phyloP scores from a whole-genome alignment of 169 alveolate species.

The Plasmodium vivax region DNA sequence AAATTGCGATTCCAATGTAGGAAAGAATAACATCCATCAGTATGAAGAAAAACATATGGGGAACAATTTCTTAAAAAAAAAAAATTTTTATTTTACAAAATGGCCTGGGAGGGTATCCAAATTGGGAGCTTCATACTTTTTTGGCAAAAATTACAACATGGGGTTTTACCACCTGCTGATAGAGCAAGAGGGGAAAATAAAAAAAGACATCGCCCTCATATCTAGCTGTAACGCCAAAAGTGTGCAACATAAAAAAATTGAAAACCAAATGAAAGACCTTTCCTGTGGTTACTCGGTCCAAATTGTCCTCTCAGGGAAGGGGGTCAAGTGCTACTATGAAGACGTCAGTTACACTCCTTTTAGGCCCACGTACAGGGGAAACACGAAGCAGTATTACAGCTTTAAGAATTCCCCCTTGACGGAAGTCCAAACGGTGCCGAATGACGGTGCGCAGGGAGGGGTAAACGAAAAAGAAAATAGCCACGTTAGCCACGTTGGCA shows the following conservation, averaged over 20 bases:
- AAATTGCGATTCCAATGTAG: slow-evolving; percentile 65
- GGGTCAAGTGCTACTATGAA: slow-evolving; percentile 90
- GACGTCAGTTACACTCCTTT: slow-evolving; percentile 63
- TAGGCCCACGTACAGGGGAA: slow-evolving; percentile 21
- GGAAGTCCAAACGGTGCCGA: slow-evolving; percentile 22
- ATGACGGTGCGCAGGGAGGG: not conserved
- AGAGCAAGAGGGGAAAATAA: slow-evolving; percentile 70
- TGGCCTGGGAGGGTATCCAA: slow-evolving; percentile 86
- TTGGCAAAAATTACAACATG: slow-evolving; percentile 75
- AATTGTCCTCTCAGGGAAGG: slow-evolving; percentile 88
- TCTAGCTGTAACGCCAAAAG: slow-evolving; percentile 78
- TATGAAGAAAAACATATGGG: slow-evolving; percentile 40
- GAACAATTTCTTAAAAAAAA: slow-evolving; percentile 74
- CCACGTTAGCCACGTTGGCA: not conserved
- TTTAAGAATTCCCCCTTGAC: slow-evolving; percentile 7
- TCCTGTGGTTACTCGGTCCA: slow-evolving; percentile 90
- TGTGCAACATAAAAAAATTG: slow-evolving; percentile 78
- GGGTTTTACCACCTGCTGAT: slow-evolving; percentile 75
- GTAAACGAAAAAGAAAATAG: not conserved
- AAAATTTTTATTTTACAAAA: slow-evolving; percentile 78
- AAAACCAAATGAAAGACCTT: slow-evolving; percentile 79
- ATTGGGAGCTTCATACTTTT: slow-evolving; percentile 80
- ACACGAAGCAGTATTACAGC: slow-evolving; percentile 54
- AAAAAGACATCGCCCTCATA: slow-evolving; percentile 80
- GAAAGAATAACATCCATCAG: slow-evolving; percentile 68